Base-by-base conservation (phyloP, 345 rosid genomes). In the Iberis pinnata region DNA sequence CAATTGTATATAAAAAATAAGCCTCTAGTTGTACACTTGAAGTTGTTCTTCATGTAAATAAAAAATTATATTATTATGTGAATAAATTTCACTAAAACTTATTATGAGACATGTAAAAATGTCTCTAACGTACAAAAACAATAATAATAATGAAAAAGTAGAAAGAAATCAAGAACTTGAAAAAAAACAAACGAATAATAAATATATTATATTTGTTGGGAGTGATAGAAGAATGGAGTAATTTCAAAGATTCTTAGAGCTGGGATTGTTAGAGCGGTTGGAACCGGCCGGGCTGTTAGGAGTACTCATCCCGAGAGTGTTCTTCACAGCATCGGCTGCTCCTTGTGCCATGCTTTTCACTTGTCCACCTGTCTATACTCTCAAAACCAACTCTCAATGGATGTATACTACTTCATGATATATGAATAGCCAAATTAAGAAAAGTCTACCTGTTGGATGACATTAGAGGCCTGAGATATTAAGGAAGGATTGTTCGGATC, bases 281-380 rank as follows among this genome's bases (percentile, higher is more conserved):
- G n/a, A n/a, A n/a, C n/a, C n/a, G n/a, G n/a, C 39, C 15, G 69
- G 63, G 27, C 69, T 64, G 38, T 4, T 55, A 22, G 69, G 56
- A 35, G 62, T 51, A 18, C 60, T 70, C 74, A 76, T 73, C n/a
- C 80, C 80, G 13, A 76, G 67, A 36, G 73, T 70, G 58, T 43
- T 69, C 50, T 73, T 76, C 61, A 76, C 78, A 12, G 70, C 74
- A 1, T 76, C 78, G 15, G 78, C 74, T 58, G 81, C 76, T 67
- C 74, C 81, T 6, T 73, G 73, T 15, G 81, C 81, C 78, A 73
- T 76, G 24, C 61, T 43, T 63, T 70, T 76, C 54, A 70, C 67
- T 58, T 75, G 79, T 49, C 68, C 72, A 25, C 79, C 82, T 2
- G 79, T 75, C 77, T 78, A 46, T 49, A 63, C 53, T 20, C 63